Base-by-base conservation (phyloP, 345 rosid genomes). In the Brassica carinata region DNA sequence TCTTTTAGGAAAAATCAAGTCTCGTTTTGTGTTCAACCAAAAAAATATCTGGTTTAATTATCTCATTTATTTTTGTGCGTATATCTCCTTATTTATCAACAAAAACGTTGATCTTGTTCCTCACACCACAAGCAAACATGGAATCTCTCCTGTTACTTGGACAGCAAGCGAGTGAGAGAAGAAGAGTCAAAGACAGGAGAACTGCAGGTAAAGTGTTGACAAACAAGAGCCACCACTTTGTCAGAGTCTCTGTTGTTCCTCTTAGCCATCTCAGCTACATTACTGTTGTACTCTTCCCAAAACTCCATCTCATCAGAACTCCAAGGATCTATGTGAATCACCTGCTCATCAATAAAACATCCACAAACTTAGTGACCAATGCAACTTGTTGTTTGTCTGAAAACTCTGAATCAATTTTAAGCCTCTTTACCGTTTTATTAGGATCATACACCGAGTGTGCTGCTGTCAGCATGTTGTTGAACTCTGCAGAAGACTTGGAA, bases 171-270 rank as follows among this genome's bases (percentile, higher is more conserved):
- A 77, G 74, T 48, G 3, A 92, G 92, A 30, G 89, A 58, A 67
- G 82, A 48, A 67, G 90, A 64, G 76, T 85, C 88, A 19, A 63
- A 82, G 9, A 90, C 81, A 0, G 93, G 87, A n/a, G 96, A 90
- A 33, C 91, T 91, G 83, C 98, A 95, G 6, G 89, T 88, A 87
- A 92, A 95, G 77, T 91, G 86, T 77, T 95, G 97, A 78, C 98
- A 95, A 67, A 95, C 92, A 8, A 92, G 93, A 59, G 94, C 98
- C 30, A 87, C 91, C 72, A 79, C 94, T 45, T 84, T 83, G 75
- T 89, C 91, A 2, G 84, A 83, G 69, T 31, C 14, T 17, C 79
- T 72, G 73, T 85, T 72, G 73, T 85, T 92, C 65, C 73, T 88
- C 80, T 81, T 89, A 1, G 90, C 92, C 95, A 90, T 89, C 67